A percentile compares a stretch with the other conserved stretches of the same genome.
These are phyloP conservation scores for Pseudozyma hubeiensis DNA, from an alignment of 1,284 basidiomycete species.

Conservation along the genomic window DNA sequence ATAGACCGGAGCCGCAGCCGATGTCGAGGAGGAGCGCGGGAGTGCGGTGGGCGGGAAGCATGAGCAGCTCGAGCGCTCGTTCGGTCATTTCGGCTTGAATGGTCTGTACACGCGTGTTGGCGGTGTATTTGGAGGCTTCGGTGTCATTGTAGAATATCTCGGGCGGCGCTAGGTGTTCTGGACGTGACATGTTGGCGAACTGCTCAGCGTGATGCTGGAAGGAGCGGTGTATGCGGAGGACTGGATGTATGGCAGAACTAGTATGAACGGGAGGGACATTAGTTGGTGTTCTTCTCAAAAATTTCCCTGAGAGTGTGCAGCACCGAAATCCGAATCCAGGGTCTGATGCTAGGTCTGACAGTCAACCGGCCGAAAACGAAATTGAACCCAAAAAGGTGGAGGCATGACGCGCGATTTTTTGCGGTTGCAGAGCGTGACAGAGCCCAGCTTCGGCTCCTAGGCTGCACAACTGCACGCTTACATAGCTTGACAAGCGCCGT, in stretches of 20 bases:
- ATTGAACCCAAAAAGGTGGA: conserved; percentile 7
- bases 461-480: conserved; percentile 31
- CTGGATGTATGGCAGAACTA: too few relatives aligned
- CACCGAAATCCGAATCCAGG: conserved; percentile 30
- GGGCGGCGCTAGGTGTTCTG: conserved; percentile 93
- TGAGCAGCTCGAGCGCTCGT: conserved; percentile 89
- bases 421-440: neutral
- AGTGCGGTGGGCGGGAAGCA: conserved; percentile 73
- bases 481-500: conserved; percentile 4
- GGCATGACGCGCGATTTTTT: conserved; percentile 20
- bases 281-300: conserved; percentile 38
- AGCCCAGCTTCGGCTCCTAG: neutral
- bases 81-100: conserved; percentile 99
- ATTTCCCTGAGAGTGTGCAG: conserved; percentile 10
- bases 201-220: too few relatives aligned
- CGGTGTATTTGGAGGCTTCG: conserved; percentile 96
- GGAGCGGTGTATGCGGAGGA: neutral
- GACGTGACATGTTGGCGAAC: conserved; percentile 80
- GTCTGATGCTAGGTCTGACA: neutral
- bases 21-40: conserved; percentile 83
- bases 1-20: conserved; percentile 97
- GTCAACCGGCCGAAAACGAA: conserved; percentile 15
- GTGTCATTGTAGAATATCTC: conserved; percentile 97
- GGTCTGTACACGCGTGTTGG: conserved; percentile 91
- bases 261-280: too few relatives aligned